Evolutionary conservation across 2,329 filamentous ascomycete species (phyloP), one percentile per base, ranked within the genome.

Genomic region (Claviceps maximensis): DNA sequence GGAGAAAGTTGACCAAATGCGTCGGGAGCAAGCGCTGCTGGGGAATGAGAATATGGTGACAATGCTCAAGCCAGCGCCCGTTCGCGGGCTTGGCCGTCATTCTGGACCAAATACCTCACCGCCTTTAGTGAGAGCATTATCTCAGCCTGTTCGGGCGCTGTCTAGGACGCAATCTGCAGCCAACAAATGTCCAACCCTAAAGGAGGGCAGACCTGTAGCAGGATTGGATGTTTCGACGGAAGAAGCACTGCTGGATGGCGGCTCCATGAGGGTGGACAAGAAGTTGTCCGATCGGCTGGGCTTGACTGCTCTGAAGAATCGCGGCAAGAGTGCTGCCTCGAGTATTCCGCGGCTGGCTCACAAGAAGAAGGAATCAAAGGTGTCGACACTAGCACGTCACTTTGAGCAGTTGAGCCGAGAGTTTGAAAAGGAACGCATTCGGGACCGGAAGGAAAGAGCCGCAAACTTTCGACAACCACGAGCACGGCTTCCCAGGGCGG

Each of bases 331-430:
- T 1, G 73, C 72, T 3, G 69, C 74, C n/a, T 97, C 93, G 1
- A 77, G 91, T 44, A 97, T 98, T 55, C 90, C 90, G 29, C 82
- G 93, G 33, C 93, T 93, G 27, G 81, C 95, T 29, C 82, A 86
- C 50, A 87, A 83, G 63, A 83, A 78, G 59, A 84, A 82, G 58
- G 78, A 84, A 51, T 81, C 87, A 3, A 87, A 86, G 61, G 93
- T 98, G 2, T 94, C 89, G 9, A 89, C 84, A n/a, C 75, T 98
- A 49, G 89, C 93, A 19, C 88, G 88, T 60, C 93, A 97, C 66
- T 97, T 98, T 64, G 94, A 98, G 67, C 90, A 97, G 66, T 76
- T 98, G 53, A 96, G 89, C 60, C 84, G 90, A 25, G 94, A 98
- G 63, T 98, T 98, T 59, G 89, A 96, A 64, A 95, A 91, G 61